These are phyloP conservation scores for Novymonas esmeraldas DNA, from an alignment of 208 protist genomes.

Conservation along the genomic window DNA sequence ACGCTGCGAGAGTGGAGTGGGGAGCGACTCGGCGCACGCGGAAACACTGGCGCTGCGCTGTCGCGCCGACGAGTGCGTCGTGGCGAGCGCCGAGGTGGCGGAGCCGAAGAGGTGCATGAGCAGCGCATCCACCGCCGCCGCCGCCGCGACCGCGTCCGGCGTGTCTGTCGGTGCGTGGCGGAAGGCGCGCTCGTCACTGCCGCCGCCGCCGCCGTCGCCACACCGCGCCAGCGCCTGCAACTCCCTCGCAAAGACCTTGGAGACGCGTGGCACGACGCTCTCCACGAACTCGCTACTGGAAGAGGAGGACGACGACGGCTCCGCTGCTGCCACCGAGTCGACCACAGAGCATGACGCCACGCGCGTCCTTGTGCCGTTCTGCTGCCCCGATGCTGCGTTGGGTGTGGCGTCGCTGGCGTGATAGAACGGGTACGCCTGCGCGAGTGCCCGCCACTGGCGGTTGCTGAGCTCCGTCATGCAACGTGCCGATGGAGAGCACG, in stretches of 20 bases:
- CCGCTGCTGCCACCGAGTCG: too few relatives aligned
- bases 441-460: constrained; percentile 48
- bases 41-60: not conserved
- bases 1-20: constrained; percentile 7
- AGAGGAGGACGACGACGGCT: not conserved
- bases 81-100: not conserved
- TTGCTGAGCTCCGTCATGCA: constrained; percentile 23
- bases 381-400: too few relatives aligned
- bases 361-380: too few relatives aligned
- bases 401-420: not conserved
- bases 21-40: not conserved
- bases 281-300: constrained; percentile 11
- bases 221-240: constrained; percentile 1
- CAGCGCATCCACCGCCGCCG: constrained; percentile 11
- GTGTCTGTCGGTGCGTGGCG: too few relatives aligned
- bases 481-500: not conserved
- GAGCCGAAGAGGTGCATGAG: constrained; percentile 6
- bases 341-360: too few relatives aligned
- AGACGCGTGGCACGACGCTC: constrained; percentile 27
- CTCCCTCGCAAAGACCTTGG: constrained; percentile 25
- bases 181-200: too few relatives aligned
- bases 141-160: too few relatives aligned
- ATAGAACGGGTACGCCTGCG: constrained; percentile 42
- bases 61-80: not conserved
- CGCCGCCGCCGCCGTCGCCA: not conserved